Evolutionary conservation across 345 rosid genomes (phyloP), one percentile per base, ranked within the genome.

Genomic region (Acer saccharum): DNA sequence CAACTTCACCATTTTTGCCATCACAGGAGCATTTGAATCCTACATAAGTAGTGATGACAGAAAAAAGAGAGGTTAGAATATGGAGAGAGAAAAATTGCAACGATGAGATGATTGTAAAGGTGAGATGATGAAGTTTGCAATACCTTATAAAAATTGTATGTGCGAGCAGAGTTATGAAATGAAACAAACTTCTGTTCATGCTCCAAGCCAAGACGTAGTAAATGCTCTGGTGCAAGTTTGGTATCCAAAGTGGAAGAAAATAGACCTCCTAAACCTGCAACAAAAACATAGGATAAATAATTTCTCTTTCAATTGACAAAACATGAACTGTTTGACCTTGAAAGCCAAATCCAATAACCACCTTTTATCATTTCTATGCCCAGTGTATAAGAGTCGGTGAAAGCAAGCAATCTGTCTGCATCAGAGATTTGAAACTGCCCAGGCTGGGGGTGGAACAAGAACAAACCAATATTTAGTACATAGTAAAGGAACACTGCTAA

Each of bases 81-180:
- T n/a, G 10, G 17, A 23, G 68, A 71, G 32, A 64, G 39, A 10
- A 20, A 69, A 20, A 46, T 25, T 39, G 11, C 25, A 68, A 20
- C 1, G 54, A 57, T 35, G 41, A 78, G 63, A 61, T 48, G 27
- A 72, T 41, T n/a, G 18, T 18, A 39, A 61, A 23, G 7, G 43
- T 43, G 27, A 75, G 78, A 50, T 55, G 81, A 60, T 73, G 46
- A 73, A 73, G 35, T 7, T 32, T 76, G 50, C 43, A 73, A 81
- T 82, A 95, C 99, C 99, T 96, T 96, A 76, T 96, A 96, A 85
- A 92, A 96, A 76, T 94, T 96, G 85, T 89, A 90, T 85, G 76
- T 84, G 62, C 72, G 27, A 76, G 85, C 83, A 72, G 83, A 74
- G 72, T 78, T 82, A 73, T 67, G 77, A 78, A 84, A 32, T 62